Percentiles rank a stretch among this genome's conserved stretches.
Evolutionary conservation across 352 stramenopile genomes (phyloP).

Genomic region (Phytophthora colocasiae): DNA sequence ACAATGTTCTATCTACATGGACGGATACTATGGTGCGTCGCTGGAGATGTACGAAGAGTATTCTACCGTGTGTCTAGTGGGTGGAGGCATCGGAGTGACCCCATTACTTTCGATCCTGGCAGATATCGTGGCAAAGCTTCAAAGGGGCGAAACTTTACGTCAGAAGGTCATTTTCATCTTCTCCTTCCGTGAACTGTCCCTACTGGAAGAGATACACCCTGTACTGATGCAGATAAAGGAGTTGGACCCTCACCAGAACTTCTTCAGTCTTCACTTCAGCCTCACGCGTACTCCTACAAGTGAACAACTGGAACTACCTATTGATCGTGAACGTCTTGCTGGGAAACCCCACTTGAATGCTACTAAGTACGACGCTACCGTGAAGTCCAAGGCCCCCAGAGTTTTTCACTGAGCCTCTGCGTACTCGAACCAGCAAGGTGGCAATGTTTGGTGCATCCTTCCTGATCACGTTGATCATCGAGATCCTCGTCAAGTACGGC

Average conservation of each 20-base stretch:
- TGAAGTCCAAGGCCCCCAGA: conserved; percentile 12
- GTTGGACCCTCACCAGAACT: conserved; percentile 24
- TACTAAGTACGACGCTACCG: conserved; percentile 5
- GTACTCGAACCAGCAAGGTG: conserved; percentile 24
- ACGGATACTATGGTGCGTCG: conserved; percentile 62
- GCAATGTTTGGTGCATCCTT: conserved; percentile 29
- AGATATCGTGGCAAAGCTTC: conserved; percentile 40
- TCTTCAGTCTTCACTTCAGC: conserved; percentile 42
- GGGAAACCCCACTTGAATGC: conserved; percentile 11
- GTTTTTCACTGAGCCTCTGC: conserved; percentile 45
- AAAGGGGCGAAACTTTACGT: not conserved
- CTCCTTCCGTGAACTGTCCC: conserved; percentile 45
- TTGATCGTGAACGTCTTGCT: conserved; percentile 33
- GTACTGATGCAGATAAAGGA: conserved; percentile 38
- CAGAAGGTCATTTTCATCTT: conserved; percentile 56
- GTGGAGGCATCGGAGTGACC: conserved; percentile 56
- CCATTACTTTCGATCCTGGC: conserved; percentile 60
- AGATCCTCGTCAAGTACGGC: conserved; percentile 35
- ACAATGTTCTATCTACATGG: conserved; percentile 48
- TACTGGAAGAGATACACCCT: conserved; percentile 53
- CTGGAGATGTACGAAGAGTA: conserved; percentile 53
- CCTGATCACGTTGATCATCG: conserved; percentile 32
- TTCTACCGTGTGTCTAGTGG: conserved; percentile 49
- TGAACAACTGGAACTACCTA: conserved; percentile 19
- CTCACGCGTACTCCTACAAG: conserved; percentile 37